phyloP scores from a whole-genome alignment of 2,329 filamentous ascomycete species.

The Hypomyces rosellus region DNA sequence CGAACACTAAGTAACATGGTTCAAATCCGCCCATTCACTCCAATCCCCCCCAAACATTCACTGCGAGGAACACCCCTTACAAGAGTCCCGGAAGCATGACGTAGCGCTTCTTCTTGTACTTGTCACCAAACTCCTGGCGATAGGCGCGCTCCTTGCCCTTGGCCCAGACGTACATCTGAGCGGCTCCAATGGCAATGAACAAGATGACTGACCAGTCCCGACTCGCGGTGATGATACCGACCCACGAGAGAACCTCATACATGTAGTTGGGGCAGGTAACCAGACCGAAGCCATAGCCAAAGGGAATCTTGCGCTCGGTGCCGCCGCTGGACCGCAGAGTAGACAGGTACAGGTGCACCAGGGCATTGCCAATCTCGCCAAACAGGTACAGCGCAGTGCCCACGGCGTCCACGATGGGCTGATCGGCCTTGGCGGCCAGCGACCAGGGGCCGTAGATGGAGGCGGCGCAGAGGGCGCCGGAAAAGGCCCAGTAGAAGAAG shows the following conservation, averaged over 20 bases:
- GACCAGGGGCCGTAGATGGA: conserved; percentile 71
- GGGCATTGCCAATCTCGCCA: conserved; percentile 74
- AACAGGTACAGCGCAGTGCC: conserved; percentile 68
- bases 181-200: conserved; percentile 66
- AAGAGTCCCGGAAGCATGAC: conserved; percentile 74
- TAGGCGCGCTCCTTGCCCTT: conserved; percentile 88
- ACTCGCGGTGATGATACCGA: conserved; percentile 72
- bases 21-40: neutral
- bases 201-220: conserved; percentile 71
- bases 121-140: conserved; percentile 82
- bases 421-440: conserved; percentile 50
- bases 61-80: conserved; percentile 33
- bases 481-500: conserved; percentile 84
- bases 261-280: conserved; percentile 98
- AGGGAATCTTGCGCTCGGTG: conserved; percentile 81
- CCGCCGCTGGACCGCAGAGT: conserved; percentile 71
- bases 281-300: conserved; percentile 73
- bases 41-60: neutral
- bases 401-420: conserved; percentile 51
- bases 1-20: neutral
- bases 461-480: conserved; percentile 74
- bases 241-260: conserved; percentile 84
- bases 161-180: conserved; percentile 83
- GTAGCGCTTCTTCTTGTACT: conserved; percentile 91
- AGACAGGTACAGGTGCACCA: conserved; percentile 73